phyloP scores from a whole-genome alignment of 805 yeast genomes.

The Saccharomycopsis sp. region DNA sequence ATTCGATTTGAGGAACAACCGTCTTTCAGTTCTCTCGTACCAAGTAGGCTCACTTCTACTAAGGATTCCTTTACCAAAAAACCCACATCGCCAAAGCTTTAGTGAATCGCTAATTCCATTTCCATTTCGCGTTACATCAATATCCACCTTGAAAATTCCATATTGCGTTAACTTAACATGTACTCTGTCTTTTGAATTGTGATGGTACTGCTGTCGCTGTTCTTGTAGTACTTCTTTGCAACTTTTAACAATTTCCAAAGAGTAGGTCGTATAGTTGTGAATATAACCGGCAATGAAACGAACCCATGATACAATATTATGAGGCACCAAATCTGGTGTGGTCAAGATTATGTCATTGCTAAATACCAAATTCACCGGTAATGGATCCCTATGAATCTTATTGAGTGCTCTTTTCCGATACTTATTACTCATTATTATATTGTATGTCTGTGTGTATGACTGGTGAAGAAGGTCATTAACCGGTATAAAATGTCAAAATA shows the following conservation, averaged over 20 bases:
- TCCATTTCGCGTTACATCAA: constrained; percentile 29
- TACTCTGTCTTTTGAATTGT: neutral
- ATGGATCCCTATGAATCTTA: constrained; percentile 39
- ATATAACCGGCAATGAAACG: constrained; percentile 36
- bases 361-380: constrained; percentile 46
- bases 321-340: constrained; percentile 49
- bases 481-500: neutral
- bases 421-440: neutral
- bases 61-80: constrained; percentile 86
- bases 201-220: neutral
- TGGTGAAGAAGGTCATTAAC: neutral
- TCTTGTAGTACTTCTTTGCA: neutral
- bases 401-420: neutral
- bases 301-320: constrained; percentile 64
- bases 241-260: neutral
- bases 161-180: constrained; percentile 21
- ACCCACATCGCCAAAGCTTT: constrained; percentile 75
- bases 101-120: constrained; percentile 39
- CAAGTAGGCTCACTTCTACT: constrained; percentile 94
- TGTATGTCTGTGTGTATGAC: neutral
- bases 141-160: constrained; percentile 33
- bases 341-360: constrained; percentile 23
- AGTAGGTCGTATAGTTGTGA: constrained; percentile 13
- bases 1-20: constrained; percentile 42
- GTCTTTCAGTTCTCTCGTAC: constrained; percentile 55